phyloP scores from a whole-genome alignment of 305 asterid species.

The Solanum hybrid region DNA sequence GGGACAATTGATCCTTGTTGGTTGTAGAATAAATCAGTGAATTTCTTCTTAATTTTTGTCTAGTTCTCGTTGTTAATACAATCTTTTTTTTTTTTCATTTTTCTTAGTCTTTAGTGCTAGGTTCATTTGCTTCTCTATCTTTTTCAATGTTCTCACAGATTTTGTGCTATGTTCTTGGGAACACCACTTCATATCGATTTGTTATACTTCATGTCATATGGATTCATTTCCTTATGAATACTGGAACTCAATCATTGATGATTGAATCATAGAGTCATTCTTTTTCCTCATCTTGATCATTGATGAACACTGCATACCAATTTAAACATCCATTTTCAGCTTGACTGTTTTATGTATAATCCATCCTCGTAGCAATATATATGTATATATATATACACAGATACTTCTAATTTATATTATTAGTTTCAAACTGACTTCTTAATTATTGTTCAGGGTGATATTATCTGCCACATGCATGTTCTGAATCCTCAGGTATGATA shows the following conservation, averaged over 20 bases:
- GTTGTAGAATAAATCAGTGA: neutral
- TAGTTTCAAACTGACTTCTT: neutral
- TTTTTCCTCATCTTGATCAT: neutral
- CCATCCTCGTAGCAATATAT: neutral
- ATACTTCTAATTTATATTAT: neutral
- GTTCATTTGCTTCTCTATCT: neutral
- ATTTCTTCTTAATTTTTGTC: neutral
- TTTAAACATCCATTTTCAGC: neutral
- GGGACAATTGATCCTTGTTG: neutral
- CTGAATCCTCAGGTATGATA: constrained; percentile 84
- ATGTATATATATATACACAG: neutral
- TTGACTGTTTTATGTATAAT: neutral
- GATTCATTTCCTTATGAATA: neutral
- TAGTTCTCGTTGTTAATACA: neutral
- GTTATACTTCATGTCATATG: neutral
- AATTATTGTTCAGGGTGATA: constrained; percentile 45
- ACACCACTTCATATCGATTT: neutral
- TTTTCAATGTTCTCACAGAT: neutral
- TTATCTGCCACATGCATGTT: constrained; percentile 53
- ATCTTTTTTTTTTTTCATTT: neutral
- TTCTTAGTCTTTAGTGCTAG: neutral
- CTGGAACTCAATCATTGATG: neutral
- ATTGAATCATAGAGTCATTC: neutral
- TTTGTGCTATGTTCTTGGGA: neutral
- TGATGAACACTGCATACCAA: neutral